phyloP scores from a whole-genome alignment of 176 grass and related monocot genomes.

The Puya raimondii region DNA sequence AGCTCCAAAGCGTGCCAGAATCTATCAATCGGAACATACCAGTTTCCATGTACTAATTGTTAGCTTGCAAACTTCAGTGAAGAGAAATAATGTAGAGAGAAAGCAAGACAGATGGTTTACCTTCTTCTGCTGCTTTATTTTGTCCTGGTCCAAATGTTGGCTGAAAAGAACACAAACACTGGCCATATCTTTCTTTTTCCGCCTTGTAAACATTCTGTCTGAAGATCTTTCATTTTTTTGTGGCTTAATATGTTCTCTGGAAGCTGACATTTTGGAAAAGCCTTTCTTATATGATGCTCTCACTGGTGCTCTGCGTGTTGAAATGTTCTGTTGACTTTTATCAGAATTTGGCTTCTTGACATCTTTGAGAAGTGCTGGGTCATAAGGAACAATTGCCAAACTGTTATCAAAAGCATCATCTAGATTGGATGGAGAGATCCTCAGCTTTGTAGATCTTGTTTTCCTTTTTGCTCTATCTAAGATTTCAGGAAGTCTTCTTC shows the following conservation, averaged over 20 bases:
- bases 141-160: constrained; percentile 64
- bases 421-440: not conserved
- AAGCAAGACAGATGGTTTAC: constrained; percentile 21
- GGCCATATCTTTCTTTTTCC: constrained; percentile 53
- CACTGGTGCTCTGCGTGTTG: constrained; percentile 12
- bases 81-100: constrained; percentile 9
- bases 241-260: constrained; percentile 46
- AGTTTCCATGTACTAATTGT: constrained; percentile 4
- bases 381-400: not conserved
- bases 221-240: constrained; percentile 28
- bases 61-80: not conserved
- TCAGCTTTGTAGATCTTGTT: constrained; percentile 4
- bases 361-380: not conserved
- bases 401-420: not conserved
- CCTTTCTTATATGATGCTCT: constrained; percentile 34
- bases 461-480: constrained; percentile 1
- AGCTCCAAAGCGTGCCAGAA: constrained; percentile 53
- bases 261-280: constrained; percentile 34
- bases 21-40: constrained; percentile 32
- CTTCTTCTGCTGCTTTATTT: constrained; percentile 80
- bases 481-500: not conserved
- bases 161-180: constrained; percentile 61
- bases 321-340: too few relatives aligned
- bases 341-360: not conserved
- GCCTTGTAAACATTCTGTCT: constrained; percentile 36